A percentile compares a stretch with the other conserved stretches of the same genome.
phyloP scores from a whole-genome alignment of 2,329 filamentous ascomycete genomes.

The Passalora sequoiae region DNA sequence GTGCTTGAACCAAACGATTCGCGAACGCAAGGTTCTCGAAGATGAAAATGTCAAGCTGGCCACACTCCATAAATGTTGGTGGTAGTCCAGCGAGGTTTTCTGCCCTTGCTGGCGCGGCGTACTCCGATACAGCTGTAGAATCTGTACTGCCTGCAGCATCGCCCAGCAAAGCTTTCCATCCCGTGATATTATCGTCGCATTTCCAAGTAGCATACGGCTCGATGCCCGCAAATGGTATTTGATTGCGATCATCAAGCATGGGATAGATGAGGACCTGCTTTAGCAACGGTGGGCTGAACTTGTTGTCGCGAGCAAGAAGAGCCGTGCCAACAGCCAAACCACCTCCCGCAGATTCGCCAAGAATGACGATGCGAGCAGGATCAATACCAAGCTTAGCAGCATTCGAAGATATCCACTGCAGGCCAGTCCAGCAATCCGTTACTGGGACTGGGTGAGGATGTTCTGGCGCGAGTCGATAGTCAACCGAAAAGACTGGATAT shows the following conservation, averaged over 20 bases:
- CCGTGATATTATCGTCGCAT: conserved; percentile 36
- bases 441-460: conserved; percentile 16
- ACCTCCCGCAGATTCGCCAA: conserved; percentile 17
- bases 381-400: conserved; percentile 13
- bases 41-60: conserved; percentile 42
- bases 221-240: conserved; percentile 32
- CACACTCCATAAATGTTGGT: conserved; percentile 42
- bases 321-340: conserved; percentile 15
- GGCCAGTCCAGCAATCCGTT: conserved; percentile 17
- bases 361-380: conserved; percentile 12
- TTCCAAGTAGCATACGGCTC: conserved; percentile 36
- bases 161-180: conserved; percentile 41
- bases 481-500: conserved; percentile 12
- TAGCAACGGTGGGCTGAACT: conserved; percentile 14
- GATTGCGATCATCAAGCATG: conserved; percentile 45
- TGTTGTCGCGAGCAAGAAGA: conserved; percentile 23
- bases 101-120: conserved; percentile 23
- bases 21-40: conserved; percentile 41
- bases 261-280: conserved; percentile 42
- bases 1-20: conserved; percentile 36
- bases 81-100: conserved; percentile 35
- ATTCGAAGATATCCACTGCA: conserved; percentile 15
- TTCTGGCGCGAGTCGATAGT: conserved; percentile 22
- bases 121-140: conserved; percentile 16
- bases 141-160: conserved; percentile 15